phyloP scores from a whole-genome alignment of 208 protist genomes.

The Acanthamoeba lenticulata region DNA sequence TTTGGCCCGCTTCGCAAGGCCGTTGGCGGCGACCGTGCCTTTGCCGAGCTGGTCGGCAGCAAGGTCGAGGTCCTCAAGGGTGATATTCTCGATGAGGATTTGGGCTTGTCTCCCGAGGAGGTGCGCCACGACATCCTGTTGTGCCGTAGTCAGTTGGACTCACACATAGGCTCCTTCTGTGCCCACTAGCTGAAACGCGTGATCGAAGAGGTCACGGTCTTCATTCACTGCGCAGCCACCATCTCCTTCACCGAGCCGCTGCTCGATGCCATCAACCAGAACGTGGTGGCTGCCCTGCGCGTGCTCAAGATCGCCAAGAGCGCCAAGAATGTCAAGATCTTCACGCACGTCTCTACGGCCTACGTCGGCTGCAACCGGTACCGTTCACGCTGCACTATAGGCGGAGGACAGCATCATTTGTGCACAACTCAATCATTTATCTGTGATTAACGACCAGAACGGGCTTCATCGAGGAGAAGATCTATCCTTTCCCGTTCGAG shows the following conservation, averaged over 20 bases:
- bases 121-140: not conserved
- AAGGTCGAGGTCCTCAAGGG: constrained; percentile 73
- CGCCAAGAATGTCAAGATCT: not conserved
- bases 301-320: constrained; percentile 72
- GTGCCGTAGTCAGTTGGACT: not conserved
- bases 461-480: constrained; percentile 73
- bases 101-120: constrained; percentile 56
- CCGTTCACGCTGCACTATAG: too few relatives aligned
- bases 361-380: constrained; percentile 49
- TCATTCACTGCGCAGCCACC: constrained; percentile 77
- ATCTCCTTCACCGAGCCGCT: constrained; percentile 78
- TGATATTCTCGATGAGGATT: constrained; percentile 70
- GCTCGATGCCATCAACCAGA: constrained; percentile 72
- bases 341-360: constrained; percentile 53
- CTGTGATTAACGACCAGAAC: not conserved
- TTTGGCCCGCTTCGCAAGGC: constrained; percentile 38
- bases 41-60: not conserved
- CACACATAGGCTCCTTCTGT: not conserved
- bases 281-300: constrained; percentile 73
- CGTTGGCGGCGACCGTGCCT: not conserved
- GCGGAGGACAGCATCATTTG: too few relatives aligned
- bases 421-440: constrained; percentile 62
- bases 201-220: constrained; percentile 55
- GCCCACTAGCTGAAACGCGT: not conserved
- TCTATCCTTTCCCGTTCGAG: constrained; percentile 72